Evolutionary conservation across 1,284 basidiomycete genomes (phyloP).

Genomic region (Trichosporon sp.): DNA sequence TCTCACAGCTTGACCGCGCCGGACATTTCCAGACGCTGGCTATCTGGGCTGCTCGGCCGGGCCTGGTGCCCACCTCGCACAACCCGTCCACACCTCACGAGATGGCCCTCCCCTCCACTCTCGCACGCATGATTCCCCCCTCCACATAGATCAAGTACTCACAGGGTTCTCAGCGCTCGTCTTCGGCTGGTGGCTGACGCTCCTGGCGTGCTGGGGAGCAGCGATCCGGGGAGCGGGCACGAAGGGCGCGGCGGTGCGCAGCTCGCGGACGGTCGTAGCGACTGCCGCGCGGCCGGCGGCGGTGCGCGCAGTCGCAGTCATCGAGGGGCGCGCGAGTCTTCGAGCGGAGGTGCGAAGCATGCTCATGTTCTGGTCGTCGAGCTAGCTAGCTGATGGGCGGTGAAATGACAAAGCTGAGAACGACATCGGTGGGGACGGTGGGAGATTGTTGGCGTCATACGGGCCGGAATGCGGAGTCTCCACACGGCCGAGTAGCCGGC

Average conservation of each 20-base stretch:
- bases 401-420: neutral
- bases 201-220: neutral
- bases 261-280: neutral
- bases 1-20: neutral
- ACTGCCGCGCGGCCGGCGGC: neutral
- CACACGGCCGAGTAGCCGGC: neutral
- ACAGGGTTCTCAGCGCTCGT: constrained; percentile 16
- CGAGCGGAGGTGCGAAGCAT: neutral
- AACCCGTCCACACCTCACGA: no score
- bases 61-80: neutral
- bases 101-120: neutral
- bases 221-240: neutral
- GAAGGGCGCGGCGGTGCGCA: neutral
- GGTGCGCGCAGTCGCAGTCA: neutral
- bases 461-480: neutral
- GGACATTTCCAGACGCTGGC: neutral
- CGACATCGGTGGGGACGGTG: neutral
- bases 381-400: neutral
- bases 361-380: neutral
- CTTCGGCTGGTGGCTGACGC: neutral
- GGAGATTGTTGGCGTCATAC: neutral
- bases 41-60: no score
- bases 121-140: no score
- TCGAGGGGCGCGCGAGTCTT: neutral
- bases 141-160: no score